Percentiles rank a stretch among this genome's conserved stretches.
These are phyloP conservation scores for Lachancea lanzarotensis DNA, from an alignment of 805 yeast genomes.

Conservation along the genomic window DNA sequence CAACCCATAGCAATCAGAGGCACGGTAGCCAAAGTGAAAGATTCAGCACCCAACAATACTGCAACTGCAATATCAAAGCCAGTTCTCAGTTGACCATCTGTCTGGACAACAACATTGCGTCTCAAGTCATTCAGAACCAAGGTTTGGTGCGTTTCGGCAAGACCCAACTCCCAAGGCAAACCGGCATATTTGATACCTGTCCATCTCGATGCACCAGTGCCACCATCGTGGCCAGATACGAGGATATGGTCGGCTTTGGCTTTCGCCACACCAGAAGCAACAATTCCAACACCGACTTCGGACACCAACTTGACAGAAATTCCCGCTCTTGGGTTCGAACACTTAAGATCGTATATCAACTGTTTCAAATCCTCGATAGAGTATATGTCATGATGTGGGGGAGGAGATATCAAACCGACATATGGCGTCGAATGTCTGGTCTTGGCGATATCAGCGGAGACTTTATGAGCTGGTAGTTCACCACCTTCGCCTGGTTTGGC, in stretches of 20 bases:
- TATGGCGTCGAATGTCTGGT: constrained; percentile 96
- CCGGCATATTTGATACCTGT: constrained; percentile 97
- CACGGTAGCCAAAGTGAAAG: constrained; percentile 96
- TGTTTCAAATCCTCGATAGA: constrained; percentile 97
- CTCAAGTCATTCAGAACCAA: constrained; percentile 90
- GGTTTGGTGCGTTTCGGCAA: constrained; percentile 97
- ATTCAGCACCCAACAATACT: constrained; percentile 94
- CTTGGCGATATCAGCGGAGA: constrained; percentile 78
- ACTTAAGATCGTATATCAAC: constrained; percentile 90
- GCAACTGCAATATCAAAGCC: constrained; percentile 97
- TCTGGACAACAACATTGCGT: constrained; percentile 91
- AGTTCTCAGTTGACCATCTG: constrained; percentile 97
- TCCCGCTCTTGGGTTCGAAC: constrained; percentile 95
- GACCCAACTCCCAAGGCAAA: constrained; percentile 97
- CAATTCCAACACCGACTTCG: constrained; percentile 98
- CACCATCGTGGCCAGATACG: constrained; percentile 98
- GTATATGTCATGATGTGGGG: constrained; percentile 97
- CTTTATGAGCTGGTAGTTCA: constrained; percentile 94
- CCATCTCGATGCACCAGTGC: constrained; percentile 99
- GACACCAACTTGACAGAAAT: constrained; percentile 95
- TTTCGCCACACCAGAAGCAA: constrained; percentile 98
- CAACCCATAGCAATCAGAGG: constrained; percentile 97
- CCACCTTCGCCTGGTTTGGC: constrained; percentile 99
- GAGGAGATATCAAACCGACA: constrained; percentile 95
- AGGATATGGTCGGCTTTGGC: constrained; percentile 96